Conservation (phyloP, 495 filamentous ascomycete species). For the Hyaloscypha bicolor region DNA sequence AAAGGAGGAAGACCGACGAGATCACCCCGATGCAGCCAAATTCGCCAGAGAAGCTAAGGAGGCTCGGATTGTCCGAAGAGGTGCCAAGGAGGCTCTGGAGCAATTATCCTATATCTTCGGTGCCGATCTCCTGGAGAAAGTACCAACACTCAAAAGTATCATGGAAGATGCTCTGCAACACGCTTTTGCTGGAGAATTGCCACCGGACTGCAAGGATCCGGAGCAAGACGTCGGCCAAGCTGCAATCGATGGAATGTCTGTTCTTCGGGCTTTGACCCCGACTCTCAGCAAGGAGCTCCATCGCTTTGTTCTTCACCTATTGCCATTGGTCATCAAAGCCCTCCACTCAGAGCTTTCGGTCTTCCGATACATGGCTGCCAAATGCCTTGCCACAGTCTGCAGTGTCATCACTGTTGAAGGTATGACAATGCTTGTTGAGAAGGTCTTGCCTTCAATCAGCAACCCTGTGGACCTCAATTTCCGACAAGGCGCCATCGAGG, state of each 20-base stretch:
- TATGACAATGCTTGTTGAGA: constrained; percentile 94
- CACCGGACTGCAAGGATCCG: constrained; percentile 69
- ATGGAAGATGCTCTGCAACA: constrained; percentile 79
- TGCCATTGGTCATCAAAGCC: constrained; percentile 85
- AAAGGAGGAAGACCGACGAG: constrained; percentile 95
- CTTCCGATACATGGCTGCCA: constrained; percentile 93
- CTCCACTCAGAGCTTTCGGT: constrained; percentile 86
- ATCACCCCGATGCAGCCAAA: constrained; percentile 84
- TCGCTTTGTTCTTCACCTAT: constrained; percentile 74
- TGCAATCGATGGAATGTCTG: constrained; percentile 90
- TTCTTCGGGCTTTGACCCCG: constrained; percentile 84
- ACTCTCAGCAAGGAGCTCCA: constrained; percentile 75
- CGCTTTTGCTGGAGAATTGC: constrained; percentile 68
- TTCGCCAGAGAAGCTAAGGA: constrained; percentile 85
- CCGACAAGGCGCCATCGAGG: constrained; percentile 92
- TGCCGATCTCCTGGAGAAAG: constrained; percentile 68
- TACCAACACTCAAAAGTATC: constrained; percentile 76
- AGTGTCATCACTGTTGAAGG: constrained; percentile 92
- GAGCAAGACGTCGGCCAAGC: constrained; percentile 80
- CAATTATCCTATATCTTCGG: constrained; percentile 82
- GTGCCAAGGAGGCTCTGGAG: constrained; percentile 93
- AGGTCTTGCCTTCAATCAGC: constrained; percentile 86
- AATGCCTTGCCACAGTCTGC: constrained; percentile 96
- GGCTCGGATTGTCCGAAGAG: constrained; percentile 84
- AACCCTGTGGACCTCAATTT: constrained; percentile 82